Base-by-base conservation (phyloP, 192 early-diverging fungal species). In the Chytriomyces hyalinus region DNA sequence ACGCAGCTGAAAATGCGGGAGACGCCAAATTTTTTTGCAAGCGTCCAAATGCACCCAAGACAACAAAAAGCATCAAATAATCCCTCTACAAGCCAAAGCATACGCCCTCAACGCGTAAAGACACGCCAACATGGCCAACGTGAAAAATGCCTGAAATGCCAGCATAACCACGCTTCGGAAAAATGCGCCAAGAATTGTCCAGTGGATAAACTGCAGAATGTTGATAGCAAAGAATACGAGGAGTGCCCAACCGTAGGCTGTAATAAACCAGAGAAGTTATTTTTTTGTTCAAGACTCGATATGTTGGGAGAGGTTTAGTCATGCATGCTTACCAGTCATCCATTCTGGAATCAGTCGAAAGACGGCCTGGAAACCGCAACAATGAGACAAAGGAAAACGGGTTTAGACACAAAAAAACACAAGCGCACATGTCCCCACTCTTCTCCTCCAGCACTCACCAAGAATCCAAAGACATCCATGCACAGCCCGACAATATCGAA, bases 311-410 rank as follows among this genome's bases (percentile, higher is more conserved):
- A n/a, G n/a, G n/a, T n/a, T n/a, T n/a, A n/a, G n/a, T n/a, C n/a
- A n/a, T n/a, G n/a, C n/a, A n/a, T n/a, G n/a, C 11, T 61, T 53
- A 48, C 72, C 49, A 6, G 46, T 61, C 60, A 75, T 65, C 73
- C 61, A 75, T 75, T 65, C 73, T 13, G 75, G 75, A 50, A 76
- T 53, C 11, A 76, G 65, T 10, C 75, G 36, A 20, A 68, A 59
- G 17, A 76, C 50, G n/a, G 63, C 62, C 20, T 69, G 44, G 63
- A 76, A 60, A 0, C 5, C 26, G 20, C 36, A 36, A 36, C 0
- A 36, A 36, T 36, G 36, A 36, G 36, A 36, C 2, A 36, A 2
- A n/a, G n/a, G n/a, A n/a, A n/a, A n/a, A n/a, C n/a, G 36, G 36
- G 36, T 36, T 36, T 36, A 36, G 36, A 36, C 36, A 36, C 36